These are phyloP conservation scores for Pichia eremophila DNA, from an alignment of 805 yeast genomes.

Conservation along the genomic window DNA sequence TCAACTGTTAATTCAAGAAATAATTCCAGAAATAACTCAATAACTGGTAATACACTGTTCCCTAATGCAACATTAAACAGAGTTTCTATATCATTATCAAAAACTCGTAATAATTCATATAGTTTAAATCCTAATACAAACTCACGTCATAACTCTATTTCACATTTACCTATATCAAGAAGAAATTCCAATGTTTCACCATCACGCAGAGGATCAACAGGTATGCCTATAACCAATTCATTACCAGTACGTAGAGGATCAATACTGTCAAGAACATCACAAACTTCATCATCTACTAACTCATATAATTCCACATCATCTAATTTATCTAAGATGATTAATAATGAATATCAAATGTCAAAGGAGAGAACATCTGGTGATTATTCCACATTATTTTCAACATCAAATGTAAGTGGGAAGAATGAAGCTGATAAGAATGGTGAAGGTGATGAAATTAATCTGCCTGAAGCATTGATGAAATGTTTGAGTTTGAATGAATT, in stretches of 20 bases:
- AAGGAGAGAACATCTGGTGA: not conserved
- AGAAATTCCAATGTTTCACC: constrained; percentile 12
- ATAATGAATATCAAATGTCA: not conserved
- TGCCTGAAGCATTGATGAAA: not conserved
- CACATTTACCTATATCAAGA: constrained; percentile 7
- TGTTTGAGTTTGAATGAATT: constrained; percentile 18
- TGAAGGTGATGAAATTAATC: not conserved
- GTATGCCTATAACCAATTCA: not conserved
- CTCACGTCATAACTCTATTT: constrained; percentile 1
- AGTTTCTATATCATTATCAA: constrained; percentile 8
- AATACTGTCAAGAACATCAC: constrained; percentile 1
- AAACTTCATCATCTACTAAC: constrained; percentile 1
- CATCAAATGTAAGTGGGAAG: no score
- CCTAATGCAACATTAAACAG: not conserved
- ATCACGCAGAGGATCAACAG: not conserved
- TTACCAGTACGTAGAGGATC: constrained; percentile 4
- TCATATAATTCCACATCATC: not conserved
- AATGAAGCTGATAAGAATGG: not conserved
- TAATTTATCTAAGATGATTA: not conserved
- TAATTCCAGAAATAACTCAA: not conserved
- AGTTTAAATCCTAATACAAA: not conserved
- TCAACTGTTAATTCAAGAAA: constrained; percentile 5
- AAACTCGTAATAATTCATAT: constrained; percentile 17
- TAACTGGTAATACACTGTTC: not conserved
- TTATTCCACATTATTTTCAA: no score